Base-by-base conservation (phyloP, 2,329 filamentous ascomycete genomes). In the Aspergillus thermomutatus region DNA sequence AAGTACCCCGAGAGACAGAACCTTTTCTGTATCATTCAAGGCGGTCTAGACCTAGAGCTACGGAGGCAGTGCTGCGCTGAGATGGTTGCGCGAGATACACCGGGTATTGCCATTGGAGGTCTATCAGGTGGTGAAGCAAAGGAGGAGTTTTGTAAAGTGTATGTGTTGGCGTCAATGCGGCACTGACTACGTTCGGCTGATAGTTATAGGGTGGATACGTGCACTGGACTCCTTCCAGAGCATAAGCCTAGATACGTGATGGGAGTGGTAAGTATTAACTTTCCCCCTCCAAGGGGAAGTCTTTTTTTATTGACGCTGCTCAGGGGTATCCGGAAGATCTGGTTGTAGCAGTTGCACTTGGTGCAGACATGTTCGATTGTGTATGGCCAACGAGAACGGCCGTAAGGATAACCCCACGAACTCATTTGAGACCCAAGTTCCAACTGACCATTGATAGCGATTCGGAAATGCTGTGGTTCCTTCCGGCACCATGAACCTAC, bases 331-430 rank as follows among this genome's bases (percentile, higher is more conserved):
- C 94, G 1, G 94, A 97, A 77, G 94, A 99, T 69, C 80, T 99
- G 55, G 85, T 99, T 1, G 92, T 99, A 41, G 95, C 91, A 53
- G 87, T 97, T 3, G 94, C 94, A 1, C 82, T 99, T 0, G 94
- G 94, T 3, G 94, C 94, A 50, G 94, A 99, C 76, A 99, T 99
- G 94, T 99, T 99, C 72, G 94, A 99, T 76, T 99, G 95, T 70
- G 94, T 99, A 6, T 99, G 94, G 94, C 95, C 94, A 1, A 97
- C 94, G 4, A 83, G 94, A 53, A 99, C 94, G 37, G 94, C 94
- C 7, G 83, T 85, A 76, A 70, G 81, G 70, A 14, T 31, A 37
- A 52, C 19, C 34, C 37, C 43, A 10, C n/a, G 6, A 40, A 31
- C 21, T 23, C 34, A 4, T 17, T 2, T 37, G 10, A 31, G 9